Evolutionary conservation across 441 rosid species (phyloP).

Genomic region (Iberis amara): DNA sequence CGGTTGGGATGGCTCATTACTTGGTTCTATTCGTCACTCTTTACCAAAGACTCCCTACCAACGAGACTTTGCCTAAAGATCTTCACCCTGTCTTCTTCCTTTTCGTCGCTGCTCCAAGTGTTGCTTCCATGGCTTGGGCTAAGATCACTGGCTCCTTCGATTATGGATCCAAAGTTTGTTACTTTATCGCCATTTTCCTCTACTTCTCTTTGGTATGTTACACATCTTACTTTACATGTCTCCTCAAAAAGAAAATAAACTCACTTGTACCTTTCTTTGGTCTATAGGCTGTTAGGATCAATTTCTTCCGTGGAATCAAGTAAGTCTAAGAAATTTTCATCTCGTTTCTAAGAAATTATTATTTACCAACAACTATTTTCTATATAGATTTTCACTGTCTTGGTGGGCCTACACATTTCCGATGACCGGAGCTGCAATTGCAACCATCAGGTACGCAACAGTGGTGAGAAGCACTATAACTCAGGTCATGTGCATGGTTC

Average conservation of each 20-base stretch:
- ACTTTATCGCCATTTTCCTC: constrained; percentile 83
- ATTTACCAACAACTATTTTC: not conserved
- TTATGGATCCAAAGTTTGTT: constrained; percentile 65
- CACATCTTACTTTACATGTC: not conserved
- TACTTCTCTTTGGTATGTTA: constrained; percentile 65
- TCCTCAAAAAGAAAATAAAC: not conserved
- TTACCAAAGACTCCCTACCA: constrained; percentile 89
- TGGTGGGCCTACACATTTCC: constrained; percentile 99
- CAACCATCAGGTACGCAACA: constrained; percentile 65
- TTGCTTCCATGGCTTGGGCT: constrained; percentile 96
- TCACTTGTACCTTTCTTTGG: not conserved
- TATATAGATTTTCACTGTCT: constrained; percentile 65
- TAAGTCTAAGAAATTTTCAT: constrained; percentile 24
- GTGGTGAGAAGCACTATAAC: constrained; percentile 48
- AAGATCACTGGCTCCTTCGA: constrained; percentile 74
- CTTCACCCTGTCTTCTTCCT: constrained; percentile 96
- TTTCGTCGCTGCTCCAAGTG: constrained; percentile 90
- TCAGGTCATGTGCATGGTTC: constrained; percentile 44
- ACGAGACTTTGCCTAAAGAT: constrained; percentile 78
- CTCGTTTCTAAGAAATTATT: not conserved
- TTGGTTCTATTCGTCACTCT: constrained; percentile 79
- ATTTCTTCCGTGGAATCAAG: constrained; percentile 86
- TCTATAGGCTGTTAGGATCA: constrained; percentile 65
- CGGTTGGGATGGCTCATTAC: constrained; percentile 86
- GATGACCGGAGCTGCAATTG: constrained; percentile 82